phyloP scores from a whole-genome alignment of 352 stramenopile genomes.

The Phytophthora fragariae region DNA sequence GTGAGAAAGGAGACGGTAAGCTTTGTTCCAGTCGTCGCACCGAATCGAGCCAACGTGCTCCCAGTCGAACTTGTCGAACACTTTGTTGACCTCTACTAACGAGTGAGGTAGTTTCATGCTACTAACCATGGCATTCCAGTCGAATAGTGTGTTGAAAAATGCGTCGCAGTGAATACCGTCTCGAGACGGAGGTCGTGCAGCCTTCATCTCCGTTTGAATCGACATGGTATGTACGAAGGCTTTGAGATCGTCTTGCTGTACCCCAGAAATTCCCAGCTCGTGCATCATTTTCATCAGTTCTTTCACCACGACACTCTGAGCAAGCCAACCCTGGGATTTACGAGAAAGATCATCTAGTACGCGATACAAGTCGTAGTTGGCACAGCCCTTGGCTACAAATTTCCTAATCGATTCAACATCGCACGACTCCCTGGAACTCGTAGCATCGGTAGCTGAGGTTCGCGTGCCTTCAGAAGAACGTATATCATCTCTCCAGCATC shows the following conservation, averaged over 20 bases:
- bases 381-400: slow-evolving; percentile 24
- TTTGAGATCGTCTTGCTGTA: slow-evolving; percentile 17
- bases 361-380: slow-evolving; percentile 40
- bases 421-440: neutral
- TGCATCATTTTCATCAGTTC: slow-evolving; percentile 39
- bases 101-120: slow-evolving; percentile 44
- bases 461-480: neutral
- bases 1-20: slow-evolving; percentile 42
- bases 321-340: slow-evolving; percentile 21
- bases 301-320: slow-evolving; percentile 6
- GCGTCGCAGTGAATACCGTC: slow-evolving; percentile 37
- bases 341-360: slow-evolving; percentile 16
- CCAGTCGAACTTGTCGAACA: slow-evolving; percentile 62
- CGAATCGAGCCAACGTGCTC: slow-evolving; percentile 44
- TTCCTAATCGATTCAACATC: slow-evolving; percentile 19
- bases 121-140: slow-evolving; percentile 44
- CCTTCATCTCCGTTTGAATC: neutral
- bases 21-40: slow-evolving; percentile 56
- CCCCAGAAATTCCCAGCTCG: slow-evolving; percentile 9
- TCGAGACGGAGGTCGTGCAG: neutral
- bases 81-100: slow-evolving; percentile 54
- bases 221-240: slow-evolving; percentile 5
- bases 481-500: slow-evolving; percentile 32
- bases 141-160: slow-evolving; percentile 59
- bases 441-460: neutral